Evolutionary conservation across 257 asterid genomes (phyloP).

Genomic region (Fraxinus cuspidata): DNA sequence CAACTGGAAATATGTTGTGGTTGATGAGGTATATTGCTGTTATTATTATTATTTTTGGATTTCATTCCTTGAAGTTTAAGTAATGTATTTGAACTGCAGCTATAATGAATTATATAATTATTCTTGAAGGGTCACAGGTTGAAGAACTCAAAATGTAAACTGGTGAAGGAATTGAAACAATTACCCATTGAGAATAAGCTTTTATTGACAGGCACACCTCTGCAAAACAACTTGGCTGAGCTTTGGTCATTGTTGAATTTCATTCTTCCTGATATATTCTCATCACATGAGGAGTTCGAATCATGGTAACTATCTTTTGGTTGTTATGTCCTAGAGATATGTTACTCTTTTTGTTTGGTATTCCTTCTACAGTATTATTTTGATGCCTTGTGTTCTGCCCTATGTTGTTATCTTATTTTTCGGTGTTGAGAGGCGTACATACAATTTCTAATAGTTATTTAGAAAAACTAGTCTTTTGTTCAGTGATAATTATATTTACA

Average conservation of each 20-base stretch:
- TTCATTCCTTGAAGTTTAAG: conserved; percentile 16
- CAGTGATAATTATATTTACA: conserved; percentile 8
- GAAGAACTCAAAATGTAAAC: conserved; percentile 85
- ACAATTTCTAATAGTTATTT: conserved; percentile 16
- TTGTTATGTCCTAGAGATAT: neutral
- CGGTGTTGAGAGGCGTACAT: neutral
- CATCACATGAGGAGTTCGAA: conserved; percentile 89
- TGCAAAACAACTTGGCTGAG: conserved; percentile 95
- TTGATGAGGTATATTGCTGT: conserved; percentile 73
- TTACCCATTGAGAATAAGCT: conserved; percentile 82
- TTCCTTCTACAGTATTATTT: neutral
- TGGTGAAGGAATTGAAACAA: conserved; percentile 66
- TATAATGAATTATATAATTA: conserved; percentile 23
- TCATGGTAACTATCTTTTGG: conserved; percentile 67
- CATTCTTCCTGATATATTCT: conserved; percentile 93
- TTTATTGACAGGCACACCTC: conserved; percentile 95
- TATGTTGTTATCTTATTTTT: conserved; percentile 4
- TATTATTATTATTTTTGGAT: conserved; percentile 13
- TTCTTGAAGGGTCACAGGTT: conserved; percentile 85
- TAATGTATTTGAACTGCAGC: conserved; percentile 5
- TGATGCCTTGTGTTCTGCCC: neutral
- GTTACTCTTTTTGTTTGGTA: neutral
- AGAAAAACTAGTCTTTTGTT: neutral
- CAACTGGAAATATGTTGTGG: conserved; percentile 87
- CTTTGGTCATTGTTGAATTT: conserved; percentile 97